Conservation (phyloP, 768 basidiomycete species). For the Auricularia cornea region DNA sequence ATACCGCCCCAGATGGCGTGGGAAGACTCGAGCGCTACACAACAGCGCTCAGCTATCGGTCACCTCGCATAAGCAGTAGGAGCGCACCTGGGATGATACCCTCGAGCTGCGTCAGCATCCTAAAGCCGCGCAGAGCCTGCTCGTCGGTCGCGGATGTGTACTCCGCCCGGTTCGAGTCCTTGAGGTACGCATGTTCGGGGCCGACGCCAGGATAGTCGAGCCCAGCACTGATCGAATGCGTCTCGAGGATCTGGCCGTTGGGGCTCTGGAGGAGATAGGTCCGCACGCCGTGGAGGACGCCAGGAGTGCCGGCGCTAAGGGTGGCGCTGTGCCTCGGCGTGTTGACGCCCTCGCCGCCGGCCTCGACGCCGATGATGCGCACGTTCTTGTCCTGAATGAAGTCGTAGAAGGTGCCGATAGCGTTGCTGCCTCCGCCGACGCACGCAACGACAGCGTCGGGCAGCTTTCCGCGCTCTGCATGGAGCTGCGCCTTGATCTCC, state of each 20-base stretch:
- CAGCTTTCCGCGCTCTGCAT: constrained; percentile 66
- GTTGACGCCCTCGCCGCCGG: constrained; percentile 90
- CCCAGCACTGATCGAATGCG: constrained; percentile 94
- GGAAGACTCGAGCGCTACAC: constrained; percentile 80
- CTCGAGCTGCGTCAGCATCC: constrained; percentile 84
- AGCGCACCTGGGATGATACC: constrained; percentile 89
- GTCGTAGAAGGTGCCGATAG: constrained; percentile 96
- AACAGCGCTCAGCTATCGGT: neutral
- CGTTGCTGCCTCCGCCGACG: constrained; percentile 95
- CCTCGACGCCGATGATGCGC: constrained; percentile 87
- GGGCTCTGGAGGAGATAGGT: constrained; percentile 89
- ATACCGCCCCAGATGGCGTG: constrained; percentile 95
- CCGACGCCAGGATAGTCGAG: constrained; percentile 97
- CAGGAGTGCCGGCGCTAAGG: constrained; percentile 81
- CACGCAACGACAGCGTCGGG: constrained; percentile 94
- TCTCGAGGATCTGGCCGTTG: constrained; percentile 91
- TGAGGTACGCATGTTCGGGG: constrained; percentile 96
- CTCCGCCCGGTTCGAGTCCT: constrained; percentile 88
- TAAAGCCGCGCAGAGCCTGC: constrained; percentile 86
- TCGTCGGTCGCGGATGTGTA: constrained; percentile 93
- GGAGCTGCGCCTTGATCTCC: constrained; percentile 87
- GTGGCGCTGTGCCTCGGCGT: constrained; percentile 90
- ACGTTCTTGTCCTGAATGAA: constrained; percentile 87
- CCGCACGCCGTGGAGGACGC: constrained; percentile 91
- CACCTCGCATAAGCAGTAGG: no score